Base-by-base conservation (phyloP, 1,139 yeast genomes). In the Yamadazyma aaseri region DNA sequence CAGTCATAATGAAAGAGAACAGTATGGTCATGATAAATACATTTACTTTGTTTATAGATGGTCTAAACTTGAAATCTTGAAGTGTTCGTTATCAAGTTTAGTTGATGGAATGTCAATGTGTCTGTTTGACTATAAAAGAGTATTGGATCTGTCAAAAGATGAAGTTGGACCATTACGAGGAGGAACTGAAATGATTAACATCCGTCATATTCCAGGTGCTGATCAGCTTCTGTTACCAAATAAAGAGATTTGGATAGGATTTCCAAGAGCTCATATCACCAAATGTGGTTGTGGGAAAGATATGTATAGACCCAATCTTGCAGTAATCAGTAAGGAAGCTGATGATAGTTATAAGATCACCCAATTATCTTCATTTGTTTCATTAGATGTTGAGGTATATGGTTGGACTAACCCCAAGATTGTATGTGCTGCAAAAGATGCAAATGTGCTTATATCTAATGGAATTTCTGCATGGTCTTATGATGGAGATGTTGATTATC, bases 191-290 rank as follows among this genome's bases (percentile, higher is more conserved):
- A 45, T 58, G 48, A 35, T 55, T 7, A 56, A 55, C 36, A 26
- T 58, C 5, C 44, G 51, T 28, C 45, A 50, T 10, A 33, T 56
- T 17, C 29, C 31, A 7, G 31, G 38, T 11, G 39, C 33, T 20
- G 28, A 34, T 4, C 31, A 39, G 0, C 15, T 38, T 3, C 11
- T 11, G 9, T 33, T 60, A 6, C 50, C 57, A 3, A 58, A 58
- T 12, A 54, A 65, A 31, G 73, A 73, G 40, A 59, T 72, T 41
- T 75, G 77, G 78, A 49, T 73, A 12, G 76, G 76, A 0, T 68
- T 73, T 42, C 73, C 74, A 1, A 59, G 76, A 36, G 64, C 75
- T 3, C 76, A 72, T 44, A 45, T 73, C 10, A 56, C 56, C 23
- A 43, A 53, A 2, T 73, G 79, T 54, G 76, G 76, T 1, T 73